Evolutionary conservation across 371 early-diverging fungal genomes (phyloP), one percentile per base, ranked within the genome.

Genomic region (Rhizopus sp.): DNA sequence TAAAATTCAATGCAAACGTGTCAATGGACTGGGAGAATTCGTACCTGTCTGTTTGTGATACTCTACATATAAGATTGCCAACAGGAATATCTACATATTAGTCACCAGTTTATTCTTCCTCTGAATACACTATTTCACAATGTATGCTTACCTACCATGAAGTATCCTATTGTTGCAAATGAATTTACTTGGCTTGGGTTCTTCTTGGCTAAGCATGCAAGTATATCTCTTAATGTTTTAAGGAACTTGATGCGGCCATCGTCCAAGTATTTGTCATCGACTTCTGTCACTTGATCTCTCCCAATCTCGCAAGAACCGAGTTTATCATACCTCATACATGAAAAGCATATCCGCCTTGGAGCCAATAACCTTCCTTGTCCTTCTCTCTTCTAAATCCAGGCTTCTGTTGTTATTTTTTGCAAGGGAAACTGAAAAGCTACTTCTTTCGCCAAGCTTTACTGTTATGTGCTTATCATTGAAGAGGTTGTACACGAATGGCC

Each of bases 241-340:
- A 54, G 60, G 13, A 60, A 29, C 30, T 60, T 49, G 7, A 50
- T 41, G 2, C 34, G 30, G 0, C 60, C 55, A 35, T 55, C 50
- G 9, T 60, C 44, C 1, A 60, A 8, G 39, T 60, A 60, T 37
- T 60, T 54, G 31, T 54, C 60, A 42, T 60, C 55, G 1, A 48
- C 29, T 23, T 29, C n/a, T 1, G 41, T 34, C 10, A 60, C 44
- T 4, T 30, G 17, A 29, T 54, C n/a, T 32, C 50, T 53, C 0
- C 55, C 53, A 3, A 55, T 50, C 50, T 60, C 44, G 34, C 55
- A 60, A 12, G 15, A 49, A 0, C 60, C 55, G 7, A 54, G 30
- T 23, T 60, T 54, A 6, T 23, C 1, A 6, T 42, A 3, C 1
- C n/a, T 34, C 31, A 17, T 8, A 5, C 7, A 29, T 54, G 13